A percentile compares a stretch with the other conserved stretches of the same genome.
These are phyloP conservation scores for Bauhinia variegata DNA, from an alignment of 306 rosid species.

Conservation along the genomic window DNA sequence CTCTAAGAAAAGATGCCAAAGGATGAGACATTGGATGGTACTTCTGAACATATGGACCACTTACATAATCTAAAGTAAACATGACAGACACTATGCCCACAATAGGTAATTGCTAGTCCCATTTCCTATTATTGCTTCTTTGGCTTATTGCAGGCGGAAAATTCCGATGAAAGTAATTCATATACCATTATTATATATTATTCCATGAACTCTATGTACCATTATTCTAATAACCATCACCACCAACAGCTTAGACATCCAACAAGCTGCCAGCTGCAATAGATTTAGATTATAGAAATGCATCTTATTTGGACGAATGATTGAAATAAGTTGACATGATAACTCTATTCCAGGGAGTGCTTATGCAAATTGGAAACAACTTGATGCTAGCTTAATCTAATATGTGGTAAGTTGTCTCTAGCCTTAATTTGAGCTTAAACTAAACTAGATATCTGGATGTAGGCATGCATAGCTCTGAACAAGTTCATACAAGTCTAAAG, in stretches of 20 bases:
- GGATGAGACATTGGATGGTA: neutral
- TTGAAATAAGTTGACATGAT: no score
- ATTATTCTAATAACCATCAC: neutral
- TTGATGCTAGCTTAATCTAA: no score
- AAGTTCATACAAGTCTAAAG: no score
- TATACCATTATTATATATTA: neutral
- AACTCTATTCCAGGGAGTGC: no score
- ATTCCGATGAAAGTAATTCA: neutral
- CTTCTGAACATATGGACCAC: constrained; percentile 21
- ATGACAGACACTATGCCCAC: constrained; percentile 7
- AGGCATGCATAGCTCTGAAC: no score
- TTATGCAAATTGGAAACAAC: no score
- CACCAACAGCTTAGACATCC: neutral
- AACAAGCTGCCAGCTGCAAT: neutral
- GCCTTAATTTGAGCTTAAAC: no score
- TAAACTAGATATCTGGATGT: no score
- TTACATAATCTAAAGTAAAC: constrained; percentile 3
- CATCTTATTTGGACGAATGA: neutral
- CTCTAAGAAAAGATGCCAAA: constrained; percentile 19
- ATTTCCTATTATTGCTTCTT: constrained; percentile 14
- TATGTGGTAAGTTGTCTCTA: no score
- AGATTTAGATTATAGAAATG: neutral
- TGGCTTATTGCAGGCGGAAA: constrained; percentile 1
- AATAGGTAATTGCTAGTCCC: constrained; percentile 22
- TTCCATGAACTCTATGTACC: neutral